Evolutionary conservation across 2,329 filamentous ascomycete genomes (phyloP).

Genomic region (Colletotrichum tanaceti): DNA sequence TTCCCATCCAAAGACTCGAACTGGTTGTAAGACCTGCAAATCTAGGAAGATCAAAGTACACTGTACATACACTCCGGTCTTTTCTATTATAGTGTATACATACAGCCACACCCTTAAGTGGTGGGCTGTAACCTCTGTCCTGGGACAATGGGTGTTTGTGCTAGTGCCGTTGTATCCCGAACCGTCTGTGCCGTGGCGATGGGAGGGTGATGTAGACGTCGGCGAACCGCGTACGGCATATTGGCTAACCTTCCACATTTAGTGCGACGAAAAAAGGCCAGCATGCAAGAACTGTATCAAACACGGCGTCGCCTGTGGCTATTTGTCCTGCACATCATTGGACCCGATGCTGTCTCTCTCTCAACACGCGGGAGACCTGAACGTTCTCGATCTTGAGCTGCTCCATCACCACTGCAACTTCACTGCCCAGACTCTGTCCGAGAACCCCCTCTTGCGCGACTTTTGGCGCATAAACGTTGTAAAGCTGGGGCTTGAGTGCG

Average conservation of each 20-base stretch:
- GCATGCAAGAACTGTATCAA: conserved; percentile 55
- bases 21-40: conserved; percentile 54
- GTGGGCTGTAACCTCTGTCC: background rate
- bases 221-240: background rate
- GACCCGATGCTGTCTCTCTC: conserved; percentile 29
- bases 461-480: conserved; percentile 62
- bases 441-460: conserved; percentile 53
- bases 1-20: conserved; percentile 50
- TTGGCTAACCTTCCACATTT: conserved; percentile 6
- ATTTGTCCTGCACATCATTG: conserved; percentile 40
- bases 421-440: conserved; percentile 60
- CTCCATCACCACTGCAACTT: conserved; percentile 64
- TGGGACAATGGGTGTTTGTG: background rate
- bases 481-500: conserved; percentile 57
- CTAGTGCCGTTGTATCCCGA: background rate
- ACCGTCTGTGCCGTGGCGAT: background rate
- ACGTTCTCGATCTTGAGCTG: conserved; percentile 61
- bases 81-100: background rate
- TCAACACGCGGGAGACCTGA: conserved; percentile 45
- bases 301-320: conserved; percentile 55
- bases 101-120: background rate
- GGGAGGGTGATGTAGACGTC: conserved; percentile 8
- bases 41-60: conserved; percentile 55
- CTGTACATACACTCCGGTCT: background rate
- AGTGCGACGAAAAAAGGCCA: conserved; percentile 56